Evolutionary conservation across 495 filamentous ascomycete species (phyloP), one percentile per base, ranked within the genome.

Genomic region (Hypoxylon rickii): DNA sequence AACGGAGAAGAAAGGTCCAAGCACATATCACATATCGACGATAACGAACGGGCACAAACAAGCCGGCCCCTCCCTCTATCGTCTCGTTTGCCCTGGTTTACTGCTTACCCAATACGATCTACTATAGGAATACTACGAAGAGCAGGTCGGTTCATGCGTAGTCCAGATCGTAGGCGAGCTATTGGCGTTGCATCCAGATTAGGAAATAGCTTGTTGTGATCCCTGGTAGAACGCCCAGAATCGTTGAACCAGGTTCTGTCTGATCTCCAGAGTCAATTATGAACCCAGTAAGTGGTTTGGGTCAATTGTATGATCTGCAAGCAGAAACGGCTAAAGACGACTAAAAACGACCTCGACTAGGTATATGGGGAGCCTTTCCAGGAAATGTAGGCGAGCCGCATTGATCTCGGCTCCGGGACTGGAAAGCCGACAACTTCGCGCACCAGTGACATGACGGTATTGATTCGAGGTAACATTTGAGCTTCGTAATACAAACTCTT

Each of bases 281-380:
- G 57, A 37, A 50, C 52, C 49, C 38, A 40, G 19, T 36, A 47
- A 33, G 34, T 41, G 18, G 29, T 31, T 39, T 50, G 36, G 51
- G 65, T 55, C 44, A 51, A 48, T 41, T 65, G 65, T 67, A 36
- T 67, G 65, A 67, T 67, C 65, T 67, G 34, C 65, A 51, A 52
- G 41, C 57, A 52, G 65, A 67, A 65, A 68, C 65, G 31, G 54
- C 13, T 13, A 33, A 36, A 58, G 10, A 54, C 29, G 20, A n/a
- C n/a, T n/a, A n/a, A n/a, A n/a, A n/a, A n/a, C n/a, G 24, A 4
- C 8, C 10, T 33, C 40, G 21, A 46, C 43, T 34, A 44, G 52
- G 24, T 39, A 45, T 37, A 17, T 33, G 16, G n/a, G 8, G 41
- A 10, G 36, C 24, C 4, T 22, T 33, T 26, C 32, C 22, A 20